Evolutionary conservation across 345 rosid genomes (phyloP).

Genomic region (Citrus hindsii): DNA sequence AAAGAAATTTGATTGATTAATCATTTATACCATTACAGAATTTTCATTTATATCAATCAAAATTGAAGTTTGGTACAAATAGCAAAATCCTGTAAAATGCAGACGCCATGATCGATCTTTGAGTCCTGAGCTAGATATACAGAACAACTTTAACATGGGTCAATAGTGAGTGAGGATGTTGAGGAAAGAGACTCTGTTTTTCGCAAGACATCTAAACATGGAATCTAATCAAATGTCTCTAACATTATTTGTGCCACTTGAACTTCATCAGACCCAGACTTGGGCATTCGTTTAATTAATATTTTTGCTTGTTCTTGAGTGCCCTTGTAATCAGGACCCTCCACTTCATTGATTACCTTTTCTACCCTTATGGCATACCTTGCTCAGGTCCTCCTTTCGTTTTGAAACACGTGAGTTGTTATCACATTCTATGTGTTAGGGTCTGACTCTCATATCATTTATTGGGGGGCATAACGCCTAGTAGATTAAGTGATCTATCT

Average conservation of each 20-base stretch:
- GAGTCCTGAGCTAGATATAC: neutral
- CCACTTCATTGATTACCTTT: constrained; percentile 32
- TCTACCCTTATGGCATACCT: neutral
- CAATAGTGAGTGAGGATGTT: constrained; percentile 36
- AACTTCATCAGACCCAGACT: constrained; percentile 12
- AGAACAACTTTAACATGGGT: neutral
- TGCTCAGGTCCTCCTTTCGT: no score
- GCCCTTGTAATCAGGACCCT: constrained; percentile 31
- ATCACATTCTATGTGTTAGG: no score
- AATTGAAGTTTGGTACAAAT: neutral
- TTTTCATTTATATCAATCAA: neutral
- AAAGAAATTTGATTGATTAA: neutral
- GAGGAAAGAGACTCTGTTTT: constrained; percentile 49
- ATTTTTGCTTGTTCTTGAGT: neutral
- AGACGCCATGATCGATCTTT: constrained; percentile 11
- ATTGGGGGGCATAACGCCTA: accelerated
- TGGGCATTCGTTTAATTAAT: neutral
- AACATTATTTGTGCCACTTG: constrained; percentile 22
- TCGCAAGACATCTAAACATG: constrained; percentile 41
- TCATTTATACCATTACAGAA: neutral
- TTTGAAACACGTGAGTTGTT: no score
- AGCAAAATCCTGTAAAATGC: constrained; percentile 18
- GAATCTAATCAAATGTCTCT: constrained; percentile 36
- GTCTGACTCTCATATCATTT: accelerated
- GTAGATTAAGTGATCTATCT: no score